Percentiles rank a stretch among this genome's conserved stretches.
Conservation (phyloP, 2,329 filamentous ascomycete genomes). For the Hypoxylon sp. region DNA sequence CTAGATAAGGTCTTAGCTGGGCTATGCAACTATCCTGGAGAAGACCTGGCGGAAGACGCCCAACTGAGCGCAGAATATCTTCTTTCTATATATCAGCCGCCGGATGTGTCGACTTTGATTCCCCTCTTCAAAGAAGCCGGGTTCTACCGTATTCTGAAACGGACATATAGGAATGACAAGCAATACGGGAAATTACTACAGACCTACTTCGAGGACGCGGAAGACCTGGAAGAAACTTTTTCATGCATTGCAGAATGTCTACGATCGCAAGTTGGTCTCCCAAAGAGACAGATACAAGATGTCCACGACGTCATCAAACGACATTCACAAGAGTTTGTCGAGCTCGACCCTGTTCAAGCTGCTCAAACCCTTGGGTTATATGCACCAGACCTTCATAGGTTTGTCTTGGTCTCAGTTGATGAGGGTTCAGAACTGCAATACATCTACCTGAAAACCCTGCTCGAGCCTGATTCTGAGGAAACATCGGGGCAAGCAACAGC, state of each 20-base stretch:
- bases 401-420: conserved; percentile 71
- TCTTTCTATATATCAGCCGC: conserved; percentile 90
- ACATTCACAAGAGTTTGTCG: conserved; percentile 74
- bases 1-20: conserved; percentile 84
- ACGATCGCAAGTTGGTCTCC: conserved; percentile 70
- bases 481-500: conserved; percentile 50
- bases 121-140: conserved; percentile 81
- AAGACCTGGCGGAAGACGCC: conserved; percentile 88
- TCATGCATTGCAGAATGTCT: conserved; percentile 82
- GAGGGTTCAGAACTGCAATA: conserved; percentile 75
- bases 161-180: conserved; percentile 82
- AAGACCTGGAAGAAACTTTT: conserved; percentile 81
- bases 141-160: conserved; percentile 93
- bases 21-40: conserved; percentile 84
- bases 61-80: conserved; percentile 98
- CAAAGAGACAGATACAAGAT: conserved; percentile 76
- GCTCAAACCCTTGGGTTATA: conserved; percentile 73
- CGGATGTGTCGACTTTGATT: conserved; percentile 81
- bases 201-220: conserved; percentile 85
- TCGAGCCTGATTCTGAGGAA: conserved; percentile 70
- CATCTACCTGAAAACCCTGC: conserved; percentile 78
- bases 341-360: conserved; percentile 72
- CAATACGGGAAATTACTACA: conserved; percentile 83
- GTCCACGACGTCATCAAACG: conserved; percentile 74
- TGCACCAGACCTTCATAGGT: conserved; percentile 73